Conservation (phyloP, 2,329 filamentous ascomycete genomes). For the Microsporum canis region DNA sequence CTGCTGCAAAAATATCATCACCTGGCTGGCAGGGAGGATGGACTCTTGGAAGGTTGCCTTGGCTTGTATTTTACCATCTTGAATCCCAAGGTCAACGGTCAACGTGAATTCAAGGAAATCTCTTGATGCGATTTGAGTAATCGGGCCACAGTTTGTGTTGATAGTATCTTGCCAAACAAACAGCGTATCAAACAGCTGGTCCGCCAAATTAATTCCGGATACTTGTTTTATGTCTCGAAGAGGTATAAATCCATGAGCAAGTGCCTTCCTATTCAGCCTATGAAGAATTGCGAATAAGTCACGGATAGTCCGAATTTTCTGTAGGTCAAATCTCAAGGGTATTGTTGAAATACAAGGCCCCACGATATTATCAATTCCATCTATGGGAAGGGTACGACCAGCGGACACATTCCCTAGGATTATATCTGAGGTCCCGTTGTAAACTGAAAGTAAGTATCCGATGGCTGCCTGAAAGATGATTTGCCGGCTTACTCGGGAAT, state of each 20-base stretch:
- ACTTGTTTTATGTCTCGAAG: constrained; percentile 58
- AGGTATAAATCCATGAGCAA: constrained; percentile 53
- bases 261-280: constrained; percentile 50
- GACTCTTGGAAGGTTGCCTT: constrained; percentile 46
- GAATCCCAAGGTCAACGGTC: constrained; percentile 64
- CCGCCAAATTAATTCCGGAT: constrained; percentile 44
- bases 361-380: constrained; percentile 58
- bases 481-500: constrained; percentile 49
- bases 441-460: constrained; percentile 52
- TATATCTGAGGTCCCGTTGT: constrained; percentile 55
- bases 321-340: constrained; percentile 56
- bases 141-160: constrained; percentile 21
- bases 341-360: constrained; percentile 71
- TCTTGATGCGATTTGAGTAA: constrained; percentile 48
- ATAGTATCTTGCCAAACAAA: constrained; percentile 68
- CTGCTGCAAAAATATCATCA: constrained; percentile 48
- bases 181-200: constrained; percentile 59
- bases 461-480: constrained; percentile 65
- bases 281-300: constrained; percentile 58
- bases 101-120: constrained; percentile 69
- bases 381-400: constrained; percentile 61
- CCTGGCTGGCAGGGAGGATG: constrained; percentile 45
- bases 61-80: constrained; percentile 33
- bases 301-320: constrained; percentile 39
- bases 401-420: constrained; percentile 71